Conservation (phyloP, 352 stramenopile genomes). For the Thraustotheca clavata region DNA sequence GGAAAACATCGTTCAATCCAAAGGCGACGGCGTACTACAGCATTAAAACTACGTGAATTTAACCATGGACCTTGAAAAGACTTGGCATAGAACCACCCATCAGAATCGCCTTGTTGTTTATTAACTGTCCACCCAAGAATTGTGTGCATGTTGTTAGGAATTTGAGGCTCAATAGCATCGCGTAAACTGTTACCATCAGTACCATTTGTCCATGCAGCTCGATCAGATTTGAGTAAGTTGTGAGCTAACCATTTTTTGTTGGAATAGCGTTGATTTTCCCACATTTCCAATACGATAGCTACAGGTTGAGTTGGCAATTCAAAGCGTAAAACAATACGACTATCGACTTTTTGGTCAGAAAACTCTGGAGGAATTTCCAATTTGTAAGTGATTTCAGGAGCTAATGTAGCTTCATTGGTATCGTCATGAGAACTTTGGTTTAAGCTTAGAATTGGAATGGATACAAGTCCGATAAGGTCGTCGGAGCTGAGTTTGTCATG, state of each 20-base stretch:
- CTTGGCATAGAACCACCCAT: constrained; percentile 65
- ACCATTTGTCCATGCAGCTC: constrained; percentile 59
- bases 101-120: constrained; percentile 33
- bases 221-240: constrained; percentile 43
- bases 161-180: constrained; percentile 44
- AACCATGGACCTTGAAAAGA: constrained; percentile 53
- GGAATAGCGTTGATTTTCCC: constrained; percentile 79
- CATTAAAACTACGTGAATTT: constrained; percentile 36
- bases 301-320: constrained; percentile 45
- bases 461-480: constrained; percentile 43
- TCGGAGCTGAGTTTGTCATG: constrained; percentile 67
- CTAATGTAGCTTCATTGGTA: constrained; percentile 29
- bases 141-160: constrained; percentile 39
- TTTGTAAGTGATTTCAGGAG: constrained; percentile 45
- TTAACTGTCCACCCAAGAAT: constrained; percentile 52
- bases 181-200: constrained; percentile 56
- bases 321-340: constrained; percentile 47
- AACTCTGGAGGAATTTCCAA: constrained; percentile 45
- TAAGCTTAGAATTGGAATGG: constrained; percentile 57
- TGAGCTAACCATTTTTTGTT: constrained; percentile 73
- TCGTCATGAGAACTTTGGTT: constrained; percentile 22
- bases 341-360: constrained; percentile 36
- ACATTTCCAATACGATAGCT: constrained; percentile 63
- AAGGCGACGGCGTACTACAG: constrained; percentile 51
- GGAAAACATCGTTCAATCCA: constrained; percentile 54